phyloP scores from a whole-genome alignment of 2,329 filamentous ascomycete species.

The Tolypocladium nubicola region DNA sequence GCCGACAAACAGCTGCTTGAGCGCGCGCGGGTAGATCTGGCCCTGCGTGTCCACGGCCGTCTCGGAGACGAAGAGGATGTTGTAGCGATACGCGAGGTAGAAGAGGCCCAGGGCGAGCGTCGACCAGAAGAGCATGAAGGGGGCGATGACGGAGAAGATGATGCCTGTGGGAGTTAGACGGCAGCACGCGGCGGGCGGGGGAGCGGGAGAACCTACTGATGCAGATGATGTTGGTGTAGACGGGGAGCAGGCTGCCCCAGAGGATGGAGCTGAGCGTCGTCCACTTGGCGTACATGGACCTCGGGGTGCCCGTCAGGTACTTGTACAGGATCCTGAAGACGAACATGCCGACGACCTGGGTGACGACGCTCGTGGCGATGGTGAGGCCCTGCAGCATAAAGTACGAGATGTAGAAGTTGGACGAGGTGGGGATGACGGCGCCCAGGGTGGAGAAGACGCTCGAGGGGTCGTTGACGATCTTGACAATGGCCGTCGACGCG shows the following conservation, averaged over 20 bases:
- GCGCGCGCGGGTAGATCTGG: slow-evolving; percentile 73
- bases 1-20: slow-evolving; percentile 77
- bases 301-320: slow-evolving; percentile 64
- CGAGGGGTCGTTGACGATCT: slow-evolving; percentile 53
- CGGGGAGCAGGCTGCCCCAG: slow-evolving; percentile 68
- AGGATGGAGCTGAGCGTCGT: slow-evolving; percentile 55
- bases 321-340: slow-evolving; percentile 59
- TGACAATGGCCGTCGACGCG: slow-evolving; percentile 55
- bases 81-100: slow-evolving; percentile 80
- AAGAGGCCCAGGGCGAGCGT: slow-evolving; percentile 67
- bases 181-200: no score
- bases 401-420: slow-evolving; percentile 90
- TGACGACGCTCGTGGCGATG: slow-evolving; percentile 60
- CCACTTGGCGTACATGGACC: slow-evolving; percentile 69
- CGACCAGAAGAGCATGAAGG: slow-evolving; percentile 71
- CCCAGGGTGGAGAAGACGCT: slow-evolving; percentile 56
- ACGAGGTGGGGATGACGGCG: slow-evolving; percentile 63
- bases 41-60: slow-evolving; percentile 79
- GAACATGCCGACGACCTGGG: slow-evolving; percentile 57
- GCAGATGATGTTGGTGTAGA: slow-evolving; percentile 63
- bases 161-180: slow-evolving; percentile 35
- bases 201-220: slow-evolving; percentile 40
- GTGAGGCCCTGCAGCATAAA: slow-evolving; percentile 78
- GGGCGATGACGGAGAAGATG: slow-evolving; percentile 75
- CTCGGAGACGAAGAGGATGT: slow-evolving; percentile 72